Evolutionary conservation across 768 basidiomycete genomes (phyloP), one percentile per base, ranked within the genome.

Genomic region (Rhizopogon salebrosus): DNA sequence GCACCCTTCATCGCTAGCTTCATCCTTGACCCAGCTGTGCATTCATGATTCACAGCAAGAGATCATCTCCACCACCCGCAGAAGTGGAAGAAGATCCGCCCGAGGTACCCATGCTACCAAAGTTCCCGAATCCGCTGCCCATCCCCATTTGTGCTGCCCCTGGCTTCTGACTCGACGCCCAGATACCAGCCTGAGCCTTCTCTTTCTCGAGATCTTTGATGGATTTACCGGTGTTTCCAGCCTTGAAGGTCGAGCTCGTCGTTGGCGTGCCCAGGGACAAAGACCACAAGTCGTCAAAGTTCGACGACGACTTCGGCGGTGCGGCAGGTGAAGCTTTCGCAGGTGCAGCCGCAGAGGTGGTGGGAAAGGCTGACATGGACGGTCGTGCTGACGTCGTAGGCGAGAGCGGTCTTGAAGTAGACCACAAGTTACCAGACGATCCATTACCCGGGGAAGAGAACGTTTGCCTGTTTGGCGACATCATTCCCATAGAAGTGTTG

Each of bases 141-240:
- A 53, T 50, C 43, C 41, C 58, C 51, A 54, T 55, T 6, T 54
- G 29, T 22, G 54, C 27, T 45, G 53, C 42, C 11, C 57, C 52
- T n/a, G 63, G 56, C 41, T 56, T 68, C 46, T 66, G 67, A 14
- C 66, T 55, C 1, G 66, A 60, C 0, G 60, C 90, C 94, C 94
- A 97, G 31, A 97, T 79, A 9, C 81, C 82, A 20, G 85, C 83
- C 64, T 79, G 80, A 3, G 84, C 79, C 74, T 94, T 93, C 73
- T 95, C 93, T 71, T 82, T 85, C 72, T 92, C 89, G 57, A 97
- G 65, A 62, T 92, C 93, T 69, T 88, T 88, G 63, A 95, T 95
- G 40, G 86, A 89, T 76, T 93, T 92, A 36, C 75, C 75, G 37
- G 64, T 60, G 2, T 65, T 64, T 18, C 69, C 64, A 2, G 79